Evolutionary conservation across 441 rosid genomes (phyloP).

Genomic region (Brassica hybrid): DNA sequence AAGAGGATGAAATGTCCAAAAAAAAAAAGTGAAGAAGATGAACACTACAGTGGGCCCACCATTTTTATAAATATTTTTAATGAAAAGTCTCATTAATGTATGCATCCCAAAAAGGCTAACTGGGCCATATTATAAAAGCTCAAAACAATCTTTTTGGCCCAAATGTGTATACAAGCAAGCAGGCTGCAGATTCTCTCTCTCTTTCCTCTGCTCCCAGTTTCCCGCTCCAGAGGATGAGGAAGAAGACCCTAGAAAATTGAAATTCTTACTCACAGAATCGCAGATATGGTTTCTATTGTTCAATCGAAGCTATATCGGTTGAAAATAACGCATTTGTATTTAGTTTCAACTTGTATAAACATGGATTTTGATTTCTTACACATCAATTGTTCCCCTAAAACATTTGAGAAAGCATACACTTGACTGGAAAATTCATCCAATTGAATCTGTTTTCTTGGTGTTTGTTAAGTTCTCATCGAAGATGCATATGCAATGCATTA

Average conservation of each 20-base stretch:
- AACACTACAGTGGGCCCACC: neutral
- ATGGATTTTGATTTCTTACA: neutral
- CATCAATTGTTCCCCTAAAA: neutral
- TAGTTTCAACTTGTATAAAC: neutral
- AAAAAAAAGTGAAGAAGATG: neutral
- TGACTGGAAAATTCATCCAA: no score
- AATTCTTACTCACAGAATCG: no score
- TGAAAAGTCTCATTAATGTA: neutral
- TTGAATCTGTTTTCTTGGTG: no score
- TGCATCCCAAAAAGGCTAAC: neutral
- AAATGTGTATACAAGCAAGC: neutral
- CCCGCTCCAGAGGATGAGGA: slow-evolving; percentile 24
- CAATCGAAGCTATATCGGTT: no score
- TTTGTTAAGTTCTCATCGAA: no score
- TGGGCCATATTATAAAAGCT: neutral
- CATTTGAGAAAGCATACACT: no score
- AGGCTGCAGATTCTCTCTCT: neutral
- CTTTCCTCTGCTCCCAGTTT: neutral
- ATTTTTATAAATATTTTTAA: neutral
- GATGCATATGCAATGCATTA: no score
- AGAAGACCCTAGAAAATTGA: neutral
- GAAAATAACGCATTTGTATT: no score
- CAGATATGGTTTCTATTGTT: no score
- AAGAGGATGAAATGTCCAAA: no score
- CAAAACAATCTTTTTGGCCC: slow-evolving; percentile 12